phyloP scores from a whole-genome alignment of 2,329 filamentous ascomycete genomes.

The Tolypocladium amazonense region DNA sequence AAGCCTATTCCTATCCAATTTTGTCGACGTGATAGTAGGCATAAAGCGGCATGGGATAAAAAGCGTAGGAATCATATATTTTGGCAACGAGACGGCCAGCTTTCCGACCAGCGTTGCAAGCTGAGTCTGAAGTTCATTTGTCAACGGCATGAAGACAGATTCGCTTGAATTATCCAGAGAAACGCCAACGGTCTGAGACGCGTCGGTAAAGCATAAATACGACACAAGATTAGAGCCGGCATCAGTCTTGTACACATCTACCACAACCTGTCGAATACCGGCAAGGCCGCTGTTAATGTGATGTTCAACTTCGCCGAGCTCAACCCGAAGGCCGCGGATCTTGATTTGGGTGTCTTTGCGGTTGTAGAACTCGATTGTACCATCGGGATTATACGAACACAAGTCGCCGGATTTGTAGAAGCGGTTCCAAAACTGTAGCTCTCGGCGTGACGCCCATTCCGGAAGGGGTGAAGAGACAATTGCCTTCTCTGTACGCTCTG shows the following conservation, averaged over 20 bases:
- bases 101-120: background rate
- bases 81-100: background rate
- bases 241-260: background rate
- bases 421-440: background rate
- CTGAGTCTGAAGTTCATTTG: background rate
- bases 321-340: slow-evolving; percentile 12
- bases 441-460: background rate
- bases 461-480: background rate
- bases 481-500: background rate
- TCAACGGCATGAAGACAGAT: background rate
- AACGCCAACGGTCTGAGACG: no score
- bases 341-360: slow-evolving; percentile 16
- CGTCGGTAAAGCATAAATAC: background rate
- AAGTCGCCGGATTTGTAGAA: slow-evolving; percentile 9
- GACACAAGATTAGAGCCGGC: background rate
- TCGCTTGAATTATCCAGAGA: background rate
- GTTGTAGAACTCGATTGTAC: slow-evolving; percentile 8
- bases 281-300: background rate
- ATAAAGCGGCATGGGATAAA: slow-evolving; percentile 3
- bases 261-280: background rate
- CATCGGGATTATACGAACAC: slow-evolving; percentile 18
- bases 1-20: background rate
- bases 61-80: slow-evolving; percentile 1
- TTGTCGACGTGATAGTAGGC: slow-evolving; percentile 3
- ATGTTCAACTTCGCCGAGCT: background rate